Conservation (phyloP, 2,329 filamentous ascomycete species). For the Harringtonia lauricola region DNA sequence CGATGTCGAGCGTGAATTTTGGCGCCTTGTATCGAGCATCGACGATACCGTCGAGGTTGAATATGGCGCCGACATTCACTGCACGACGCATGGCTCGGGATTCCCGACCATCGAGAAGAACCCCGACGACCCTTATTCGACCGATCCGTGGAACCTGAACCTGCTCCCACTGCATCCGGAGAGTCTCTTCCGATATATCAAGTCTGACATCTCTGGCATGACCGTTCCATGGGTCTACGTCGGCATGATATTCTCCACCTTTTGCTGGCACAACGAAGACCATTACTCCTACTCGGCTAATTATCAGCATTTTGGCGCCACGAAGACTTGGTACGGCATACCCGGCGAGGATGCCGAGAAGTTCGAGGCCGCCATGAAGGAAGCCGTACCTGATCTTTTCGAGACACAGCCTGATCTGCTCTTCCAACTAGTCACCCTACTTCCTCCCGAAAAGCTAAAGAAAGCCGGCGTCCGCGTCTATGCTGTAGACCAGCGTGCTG, state of each 20-base stretch:
- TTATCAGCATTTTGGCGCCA: slow-evolving; percentile 95
- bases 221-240: slow-evolving; percentile 99
- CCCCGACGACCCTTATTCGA: slow-evolving; percentile 75
- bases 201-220: slow-evolving; percentile 97
- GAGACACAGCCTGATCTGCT: slow-evolving; percentile 93
- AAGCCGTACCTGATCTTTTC: slow-evolving; percentile 91
- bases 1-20: slow-evolving; percentile 93
- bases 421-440: slow-evolving; percentile 92
- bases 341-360: slow-evolving; percentile 87
- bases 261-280: slow-evolving; percentile 99
- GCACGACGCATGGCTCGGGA: slow-evolving; percentile 91
- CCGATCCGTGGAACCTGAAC: slow-evolving; percentile 93
- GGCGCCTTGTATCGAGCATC: slow-evolving; percentile 85
- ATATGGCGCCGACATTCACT: slow-evolving; percentile 96
- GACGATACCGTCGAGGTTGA: slow-evolving; percentile 96
- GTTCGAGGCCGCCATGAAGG: slow-evolving; percentile 90
- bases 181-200: slow-evolving; percentile 92
- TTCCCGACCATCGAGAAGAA: slow-evolving; percentile 92
- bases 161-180: slow-evolving; percentile 82
- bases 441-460: slow-evolving; percentile 84
- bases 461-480: slow-evolving; percentile 91
- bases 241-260: slow-evolving; percentile 98
- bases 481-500: slow-evolving; percentile 89
- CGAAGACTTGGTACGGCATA: slow-evolving; percentile 98
- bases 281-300: slow-evolving; percentile 97